phyloP scores from a whole-genome alignment of 805 yeast genomes.

The Candida xiaguanensis region DNA sequence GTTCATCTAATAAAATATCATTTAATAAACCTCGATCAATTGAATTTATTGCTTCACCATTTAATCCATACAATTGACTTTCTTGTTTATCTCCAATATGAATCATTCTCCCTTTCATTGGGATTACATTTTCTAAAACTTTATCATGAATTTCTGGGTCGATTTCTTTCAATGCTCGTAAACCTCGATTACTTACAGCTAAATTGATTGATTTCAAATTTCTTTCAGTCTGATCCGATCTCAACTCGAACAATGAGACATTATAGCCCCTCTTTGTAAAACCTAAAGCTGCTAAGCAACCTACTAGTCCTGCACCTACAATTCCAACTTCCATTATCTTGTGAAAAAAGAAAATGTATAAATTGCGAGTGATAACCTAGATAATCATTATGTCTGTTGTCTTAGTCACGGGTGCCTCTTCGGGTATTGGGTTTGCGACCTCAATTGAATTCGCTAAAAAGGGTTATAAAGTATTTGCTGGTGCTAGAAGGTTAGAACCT shows the following conservation, averaged over 20 bases:
- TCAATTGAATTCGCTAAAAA: slow-evolving; percentile 47
- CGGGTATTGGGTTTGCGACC: slow-evolving; percentile 52
- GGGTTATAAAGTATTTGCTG: slow-evolving; percentile 64
- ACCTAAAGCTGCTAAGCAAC: slow-evolving; percentile 80
- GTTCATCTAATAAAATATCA: slow-evolving; percentile 59
- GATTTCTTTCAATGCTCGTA: slow-evolving; percentile 60
- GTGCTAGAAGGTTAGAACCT: slow-evolving; percentile 63
- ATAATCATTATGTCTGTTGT: slow-evolving; percentile 29
- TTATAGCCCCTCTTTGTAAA: slow-evolving; percentile 65
- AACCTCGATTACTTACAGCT: slow-evolving; percentile 86
- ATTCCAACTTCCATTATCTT: slow-evolving; percentile 38
- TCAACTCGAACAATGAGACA: slow-evolving; percentile 69
- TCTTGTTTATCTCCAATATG: slow-evolving; percentile 63
- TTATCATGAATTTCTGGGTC: slow-evolving; percentile 55
- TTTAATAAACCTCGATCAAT: slow-evolving; percentile 75
- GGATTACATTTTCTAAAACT: slow-evolving; percentile 61
- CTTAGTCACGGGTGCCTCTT: slow-evolving; percentile 55
- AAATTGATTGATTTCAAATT: slow-evolving; percentile 72
- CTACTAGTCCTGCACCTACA: slow-evolving; percentile 90
- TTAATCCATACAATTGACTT: slow-evolving; percentile 72
- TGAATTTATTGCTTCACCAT: slow-evolving; percentile 81
- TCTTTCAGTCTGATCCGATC: slow-evolving; percentile 61
- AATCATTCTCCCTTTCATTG: slow-evolving; percentile 89
- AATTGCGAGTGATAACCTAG: no score
- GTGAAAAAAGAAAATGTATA: slow-evolving; percentile 1